Percentiles rank a stretch among this genome's conserved stretches.
Evolutionary conservation across 2,329 filamentous ascomycete genomes (phyloP).

Genomic region (Zymoseptoria ardabiliae): DNA sequence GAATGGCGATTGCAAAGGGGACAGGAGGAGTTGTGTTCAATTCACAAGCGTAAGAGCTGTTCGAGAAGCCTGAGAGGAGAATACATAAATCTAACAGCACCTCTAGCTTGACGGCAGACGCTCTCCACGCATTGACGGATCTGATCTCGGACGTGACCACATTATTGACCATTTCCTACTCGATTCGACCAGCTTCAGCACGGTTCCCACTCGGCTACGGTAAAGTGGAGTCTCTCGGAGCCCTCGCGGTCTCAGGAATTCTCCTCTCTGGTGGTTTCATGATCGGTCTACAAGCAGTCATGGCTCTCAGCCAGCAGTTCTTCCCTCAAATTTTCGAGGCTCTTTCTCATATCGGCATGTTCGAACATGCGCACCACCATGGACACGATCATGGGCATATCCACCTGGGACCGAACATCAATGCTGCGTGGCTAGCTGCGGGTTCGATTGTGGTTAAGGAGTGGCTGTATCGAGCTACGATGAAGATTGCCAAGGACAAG

Average conservation of each 20-base stretch:
- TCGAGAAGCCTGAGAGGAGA: not conserved
- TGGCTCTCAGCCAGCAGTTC: conserved; percentile 46
- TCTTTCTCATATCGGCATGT: conserved; percentile 36
- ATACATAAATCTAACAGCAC: not conserved
- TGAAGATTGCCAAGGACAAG: conserved; percentile 90
- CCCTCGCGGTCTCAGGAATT: conserved; percentile 85
- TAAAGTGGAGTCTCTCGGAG: conserved; percentile 94
- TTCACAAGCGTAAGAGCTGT: conserved; percentile 54
- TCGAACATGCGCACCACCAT: conserved; percentile 45
- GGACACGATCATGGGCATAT: conserved; percentile 53
- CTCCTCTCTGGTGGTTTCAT: conserved; percentile 82
- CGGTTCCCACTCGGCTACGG: conserved; percentile 87
- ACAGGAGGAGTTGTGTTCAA: conserved; percentile 90
- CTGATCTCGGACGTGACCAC: conserved; percentile 93
- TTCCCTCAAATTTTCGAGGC: conserved; percentile 40
- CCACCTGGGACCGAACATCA: conserved; percentile 63
- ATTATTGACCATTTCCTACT: conserved; percentile 88
- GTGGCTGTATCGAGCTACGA: conserved; percentile 94
- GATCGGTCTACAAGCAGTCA: conserved; percentile 68
- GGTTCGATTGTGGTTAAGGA: conserved; percentile 91
- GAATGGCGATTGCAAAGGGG: conserved; percentile 91
- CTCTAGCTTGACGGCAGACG: conserved; percentile 55
- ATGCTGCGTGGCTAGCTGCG: conserved; percentile 88
- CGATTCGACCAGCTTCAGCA: conserved; percentile 73
- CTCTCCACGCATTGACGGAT: conserved; percentile 91